Base-by-base conservation (phyloP, 305 asterid species). In the Rubia tinctorum region DNA sequence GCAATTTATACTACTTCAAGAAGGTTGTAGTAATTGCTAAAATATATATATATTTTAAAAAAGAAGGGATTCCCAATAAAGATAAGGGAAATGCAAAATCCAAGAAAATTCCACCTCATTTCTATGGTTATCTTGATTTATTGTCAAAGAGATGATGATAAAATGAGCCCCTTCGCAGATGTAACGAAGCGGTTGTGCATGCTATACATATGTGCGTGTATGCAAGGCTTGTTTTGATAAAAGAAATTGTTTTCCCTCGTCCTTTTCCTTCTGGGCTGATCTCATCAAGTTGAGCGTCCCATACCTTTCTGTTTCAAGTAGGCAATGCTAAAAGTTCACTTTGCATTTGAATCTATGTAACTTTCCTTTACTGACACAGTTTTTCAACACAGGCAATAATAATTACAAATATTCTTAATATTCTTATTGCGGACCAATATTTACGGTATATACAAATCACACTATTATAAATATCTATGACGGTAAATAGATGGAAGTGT, bases 41-140 rank as follows among this genome's bases (percentile, higher is more conserved):
- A 18, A 70, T 2, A 15, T n/a, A n/a, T n/a, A n/a, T n/a, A 11
- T 9, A 22, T 1, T 27, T 49, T 51, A 17, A 30, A 53, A 22
- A 42, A 27, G 47, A 47, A 27, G 11, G 43, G 37, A n/a, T 25
- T 70, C 66, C 74, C 66, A 55, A 70, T 55, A 70, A 55, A 55
- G 74, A 70, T 55, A 70, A 70, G 53, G 66, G 65, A 70, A 55
- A 70, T 70, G 66, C 65, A 70, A 30, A 34, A 70, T 70, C 74
- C 66, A 70, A 55, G 66, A 70, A 70, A 70, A 53, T n/a, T 70
- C 74, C 53, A 70, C 74, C 65, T 55, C 66, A 70, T 55, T 55
- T 18, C n/a, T 70, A 70, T 53, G 44, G 53, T 70, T 70, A 70
- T 70, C 73, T 70, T 22, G 27, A 70, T 70, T 70, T 70, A 22